phyloP scores from a whole-genome alignment of 2,329 filamentous ascomycete genomes.

The Apiospora pterosperma region DNA sequence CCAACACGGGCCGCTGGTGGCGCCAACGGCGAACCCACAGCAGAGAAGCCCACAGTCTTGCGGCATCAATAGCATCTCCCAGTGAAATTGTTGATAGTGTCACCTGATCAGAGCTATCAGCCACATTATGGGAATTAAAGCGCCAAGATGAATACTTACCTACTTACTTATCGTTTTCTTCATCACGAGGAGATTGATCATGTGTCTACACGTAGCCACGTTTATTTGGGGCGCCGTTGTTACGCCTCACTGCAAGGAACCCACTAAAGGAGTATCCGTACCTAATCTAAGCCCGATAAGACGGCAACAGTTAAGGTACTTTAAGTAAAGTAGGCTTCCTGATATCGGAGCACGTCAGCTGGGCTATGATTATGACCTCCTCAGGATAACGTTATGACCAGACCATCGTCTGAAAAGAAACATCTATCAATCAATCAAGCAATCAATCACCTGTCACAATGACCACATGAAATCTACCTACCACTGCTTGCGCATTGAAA shows the following conservation, averaged over 20 bases:
- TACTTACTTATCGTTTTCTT: too few relatives aligned
- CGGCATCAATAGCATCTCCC: background rate
- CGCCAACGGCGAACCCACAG: too few relatives aligned
- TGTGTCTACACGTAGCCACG: too few relatives aligned
- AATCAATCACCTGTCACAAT: background rate
- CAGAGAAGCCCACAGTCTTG: too few relatives aligned
- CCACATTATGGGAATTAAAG: too few relatives aligned
- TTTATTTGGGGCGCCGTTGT: background rate
- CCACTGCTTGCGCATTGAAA: background rate
- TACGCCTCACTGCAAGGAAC: background rate
- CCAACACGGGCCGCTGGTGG: too few relatives aligned
- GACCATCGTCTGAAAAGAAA: background rate
- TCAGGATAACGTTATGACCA: background rate
- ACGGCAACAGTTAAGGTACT: too few relatives aligned
- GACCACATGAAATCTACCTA: background rate
- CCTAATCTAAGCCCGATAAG: background rate
- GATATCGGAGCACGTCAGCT: background rate
- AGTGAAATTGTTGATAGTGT: background rate
- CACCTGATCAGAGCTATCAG: background rate
- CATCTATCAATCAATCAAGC: too few relatives aligned
- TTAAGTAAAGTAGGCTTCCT: too few relatives aligned
- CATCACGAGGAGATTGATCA: too few relatives aligned
- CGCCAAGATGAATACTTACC: too few relatives aligned
- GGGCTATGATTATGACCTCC: background rate
- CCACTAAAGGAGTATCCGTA: background rate